Evolutionary conservation across 2,329 filamentous ascomycete genomes (phyloP), one percentile per base, ranked within the genome.

Genomic region (Fusarium miscanthi): DNA sequence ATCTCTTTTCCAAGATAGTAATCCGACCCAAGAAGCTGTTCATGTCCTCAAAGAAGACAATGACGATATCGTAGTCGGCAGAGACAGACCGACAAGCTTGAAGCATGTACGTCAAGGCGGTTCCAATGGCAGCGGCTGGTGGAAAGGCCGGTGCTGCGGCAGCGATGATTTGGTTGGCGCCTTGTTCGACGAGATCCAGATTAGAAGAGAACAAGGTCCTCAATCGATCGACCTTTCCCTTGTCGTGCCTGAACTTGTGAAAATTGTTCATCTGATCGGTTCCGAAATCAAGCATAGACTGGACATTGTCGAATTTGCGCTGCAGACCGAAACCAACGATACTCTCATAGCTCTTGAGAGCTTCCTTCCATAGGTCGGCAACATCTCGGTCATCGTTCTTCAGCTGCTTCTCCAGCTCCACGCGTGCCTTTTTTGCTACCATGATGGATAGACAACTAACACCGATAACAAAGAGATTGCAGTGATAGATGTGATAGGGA

Each of bases 21-120:
- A 83, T 76, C 3, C 81, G 76, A 31, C 78, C 70, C 8, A 83
- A 72, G 30, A 84, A 82, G 10, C 79, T 80, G 52, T 80, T 80
- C 74, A 83, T 82, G 14, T 80, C 77, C 4, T 80, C 77, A 54
- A 84, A 84, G 57, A 84, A 84, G 8, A 76, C 76, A n/a, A 80
- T 74, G 1, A 84, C 76, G 5, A 80, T 73, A 31, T 84, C 81
- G 40, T 83, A 84, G 45, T 84, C 82, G 1, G 80, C 81, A 1
- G 76, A 80, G 0, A 82, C 80, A 10, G 74, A 67, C 3, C 75
- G 73, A 10, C 78, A 79, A 2, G 78, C 79, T 45, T 78, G 42
- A 11, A 82, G 75, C 59, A 82, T 74, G 37, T 77, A 80, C 2
- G 79, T 81, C 10, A 82, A 58, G 2, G 80, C 80, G 0, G 80